Conservation (phyloP, 23 red algal species). For the Gracilariopsis chorda region DNA sequence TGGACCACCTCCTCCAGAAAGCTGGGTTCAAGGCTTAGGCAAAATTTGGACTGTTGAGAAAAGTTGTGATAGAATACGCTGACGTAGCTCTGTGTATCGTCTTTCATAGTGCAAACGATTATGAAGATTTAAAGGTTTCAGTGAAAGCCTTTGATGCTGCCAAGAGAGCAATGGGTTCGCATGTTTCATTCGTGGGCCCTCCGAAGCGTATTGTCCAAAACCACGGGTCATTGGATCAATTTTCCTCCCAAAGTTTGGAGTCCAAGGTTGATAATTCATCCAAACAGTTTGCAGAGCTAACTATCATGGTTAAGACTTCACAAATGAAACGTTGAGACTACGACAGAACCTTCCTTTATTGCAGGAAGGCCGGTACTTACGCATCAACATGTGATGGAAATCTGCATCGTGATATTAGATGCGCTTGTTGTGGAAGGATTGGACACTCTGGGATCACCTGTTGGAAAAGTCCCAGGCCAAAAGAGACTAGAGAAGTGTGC, state of each 20-base stretch:
- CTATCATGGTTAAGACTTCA: not conserved
- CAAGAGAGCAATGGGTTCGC: not conserved
- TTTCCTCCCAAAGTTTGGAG: not conserved
- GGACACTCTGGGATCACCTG: not conserved
- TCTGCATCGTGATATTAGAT: not conserved
- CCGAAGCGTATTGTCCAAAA: not conserved
- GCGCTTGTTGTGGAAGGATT: not conserved
- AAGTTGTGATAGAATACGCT: not conserved
- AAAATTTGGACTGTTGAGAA: not conserved
- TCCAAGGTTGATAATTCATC: not conserved
- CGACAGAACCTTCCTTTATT: not conserved
- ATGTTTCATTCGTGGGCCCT: not conserved
- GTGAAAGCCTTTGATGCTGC: not conserved
- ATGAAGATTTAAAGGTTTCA: not conserved
- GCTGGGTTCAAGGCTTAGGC: constrained; percentile 14
- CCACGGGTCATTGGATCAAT: not conserved
- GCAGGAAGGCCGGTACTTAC: not conserved
- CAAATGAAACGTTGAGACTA: not conserved
- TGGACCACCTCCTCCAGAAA: not conserved
- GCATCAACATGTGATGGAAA: not conserved
- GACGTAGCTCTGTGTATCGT: not conserved
- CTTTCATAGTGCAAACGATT: not conserved
- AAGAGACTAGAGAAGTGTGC: not conserved
- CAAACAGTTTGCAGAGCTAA: constrained; percentile 7
- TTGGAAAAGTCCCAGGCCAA: not conserved